phyloP scores from a whole-genome alignment of 2,329 filamentous ascomycete species.

The Fusarium decemcellulare region DNA sequence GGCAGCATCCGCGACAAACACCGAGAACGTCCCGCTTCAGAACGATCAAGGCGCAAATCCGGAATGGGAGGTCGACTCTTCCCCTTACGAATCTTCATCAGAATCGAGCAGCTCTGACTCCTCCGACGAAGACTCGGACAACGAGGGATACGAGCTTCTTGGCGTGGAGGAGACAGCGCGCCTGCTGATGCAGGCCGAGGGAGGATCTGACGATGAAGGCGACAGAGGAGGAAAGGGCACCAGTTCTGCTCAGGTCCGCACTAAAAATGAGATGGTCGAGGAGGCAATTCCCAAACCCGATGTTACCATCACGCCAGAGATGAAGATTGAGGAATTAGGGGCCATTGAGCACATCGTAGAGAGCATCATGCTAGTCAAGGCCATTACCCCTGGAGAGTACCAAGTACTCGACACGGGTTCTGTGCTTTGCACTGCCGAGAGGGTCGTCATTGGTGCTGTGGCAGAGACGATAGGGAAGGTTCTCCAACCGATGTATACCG shows the following conservation, averaged over 20 bases:
- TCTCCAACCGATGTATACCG: conserved; percentile 86
- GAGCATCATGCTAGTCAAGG: conserved; percentile 83
- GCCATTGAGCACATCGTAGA: conserved; percentile 83
- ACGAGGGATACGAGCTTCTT: conserved; percentile 79
- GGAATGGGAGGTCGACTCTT: conserved; percentile 90
- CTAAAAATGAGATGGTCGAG: conserved; percentile 83
- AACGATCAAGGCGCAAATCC: conserved; percentile 64
- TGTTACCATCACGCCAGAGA: conserved; percentile 81
- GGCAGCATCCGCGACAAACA: conserved; percentile 21
- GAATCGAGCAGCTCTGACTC: conserved; percentile 72
- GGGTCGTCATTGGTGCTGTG: conserved; percentile 85
- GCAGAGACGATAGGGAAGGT: conserved; percentile 89
- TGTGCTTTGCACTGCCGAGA: conserved; percentile 82
- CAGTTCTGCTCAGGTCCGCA: conserved; percentile 71
- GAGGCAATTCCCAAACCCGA: conserved; percentile 80
- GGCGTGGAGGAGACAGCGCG: conserved; percentile 87
- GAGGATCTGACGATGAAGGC: conserved; percentile 83
- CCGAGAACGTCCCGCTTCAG: conserved; percentile 45
- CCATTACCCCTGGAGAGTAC: conserved; percentile 83
- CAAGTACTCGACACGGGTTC: conserved; percentile 89
- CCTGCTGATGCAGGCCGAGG: conserved; percentile 87
- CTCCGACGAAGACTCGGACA: conserved; percentile 70
- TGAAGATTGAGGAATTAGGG: conserved; percentile 83
- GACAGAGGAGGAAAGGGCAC: conserved; percentile 61
- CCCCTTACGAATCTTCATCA: conserved; percentile 79